phyloP scores from a whole-genome alignment of 2,329 filamentous ascomycete genomes.

The Verticillium albo-atrum region DNA sequence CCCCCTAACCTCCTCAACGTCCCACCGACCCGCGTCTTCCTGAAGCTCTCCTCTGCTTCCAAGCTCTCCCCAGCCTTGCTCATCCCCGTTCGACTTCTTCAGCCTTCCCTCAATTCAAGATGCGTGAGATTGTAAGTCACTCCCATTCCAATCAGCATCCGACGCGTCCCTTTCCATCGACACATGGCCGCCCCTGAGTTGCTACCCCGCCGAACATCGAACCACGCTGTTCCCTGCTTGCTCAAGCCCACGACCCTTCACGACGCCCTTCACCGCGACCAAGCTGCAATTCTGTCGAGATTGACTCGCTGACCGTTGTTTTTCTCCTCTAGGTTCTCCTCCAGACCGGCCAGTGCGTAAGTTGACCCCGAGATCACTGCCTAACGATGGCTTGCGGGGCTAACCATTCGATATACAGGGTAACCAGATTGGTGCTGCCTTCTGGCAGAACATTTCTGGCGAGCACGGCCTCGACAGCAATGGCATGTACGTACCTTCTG shows the following conservation, averaged over 20 bases:
- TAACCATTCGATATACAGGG: conserved; percentile 57
- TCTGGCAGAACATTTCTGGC: conserved; percentile 89
- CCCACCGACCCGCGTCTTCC: conserved; percentile 10
- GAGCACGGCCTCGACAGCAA: conserved; percentile 97
- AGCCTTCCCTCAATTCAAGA: conserved; percentile 40
- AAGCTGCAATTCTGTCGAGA: background rate
- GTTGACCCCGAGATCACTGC: conserved; percentile 21
- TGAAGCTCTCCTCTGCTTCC: conserved; percentile 9
- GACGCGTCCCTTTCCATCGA: conserved; percentile 16
- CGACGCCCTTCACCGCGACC: background rate
- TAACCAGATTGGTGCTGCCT: conserved; percentile 99
- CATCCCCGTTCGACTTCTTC: conserved; percentile 15
- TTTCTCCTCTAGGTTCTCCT: conserved; percentile 80
- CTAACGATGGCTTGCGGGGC: conserved; percentile 14
- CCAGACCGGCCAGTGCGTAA: conserved; percentile 99
- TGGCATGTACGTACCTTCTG: conserved; percentile 69
- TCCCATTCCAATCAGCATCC: conserved; percentile 9
- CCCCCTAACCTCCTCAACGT: conserved; percentile 20
- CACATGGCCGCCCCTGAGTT: conserved; percentile 29
- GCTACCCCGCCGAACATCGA: conserved; percentile 13
- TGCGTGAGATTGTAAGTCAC: conserved; percentile 65
- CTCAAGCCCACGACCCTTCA: background rate
- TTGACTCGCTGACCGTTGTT: conserved; percentile 47
- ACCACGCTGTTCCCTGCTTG: background rate
- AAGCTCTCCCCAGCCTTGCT: background rate